Evolutionary conservation across 2,329 filamentous ascomycete species (phyloP), one percentile per base, ranked within the genome.

Genomic region (Penicillium polonicum): DNA sequence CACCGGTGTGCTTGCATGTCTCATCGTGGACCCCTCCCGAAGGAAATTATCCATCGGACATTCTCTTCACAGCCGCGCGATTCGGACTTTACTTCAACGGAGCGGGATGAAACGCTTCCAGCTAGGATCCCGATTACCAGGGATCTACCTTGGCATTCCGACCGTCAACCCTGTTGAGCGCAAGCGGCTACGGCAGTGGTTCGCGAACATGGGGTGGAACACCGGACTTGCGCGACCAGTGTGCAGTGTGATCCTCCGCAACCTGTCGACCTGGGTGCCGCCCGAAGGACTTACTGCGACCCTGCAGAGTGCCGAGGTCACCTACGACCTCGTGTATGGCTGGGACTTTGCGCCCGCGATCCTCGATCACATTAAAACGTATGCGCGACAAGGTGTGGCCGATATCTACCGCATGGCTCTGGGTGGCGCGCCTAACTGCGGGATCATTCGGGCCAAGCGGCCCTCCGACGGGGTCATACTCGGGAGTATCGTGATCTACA

Each of bases 191-290:
- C 80, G 85, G n/a, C 83, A 84, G 45, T 97, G 92, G 92, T 96
- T 97, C 72, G 85, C 88, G n/a, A 90, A 88, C 63, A 83, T 92
- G 46, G 92, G 93, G 15, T 97, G 92, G 92, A 92, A 95, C 67
- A 88, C 83, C 2, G 81, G 84, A 0, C 77, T 86, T 5, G 85
- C 85, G 2, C 80, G 83, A 12, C 79, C 85, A 0, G 82, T 89
- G 0, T 88, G 84, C 66, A 92, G 88, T 70, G 87, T 95, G 82
- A 78, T 87, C 3, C 88, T 94, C 48, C 83, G 84, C 36, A 88
- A 91, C 64, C 77, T 95, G n/a, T 74, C 80, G 25, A 82, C 81
- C 13, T 96, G 91, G 91, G 77, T 80, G 6, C 85, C 89, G 7
- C 91, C 91, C 0, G 88, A 92, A 39, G 90, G 90, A 0, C 83